Base-by-base conservation (phyloP, 169 alveolate genomes). In the Eimeria acervulina region DNA sequence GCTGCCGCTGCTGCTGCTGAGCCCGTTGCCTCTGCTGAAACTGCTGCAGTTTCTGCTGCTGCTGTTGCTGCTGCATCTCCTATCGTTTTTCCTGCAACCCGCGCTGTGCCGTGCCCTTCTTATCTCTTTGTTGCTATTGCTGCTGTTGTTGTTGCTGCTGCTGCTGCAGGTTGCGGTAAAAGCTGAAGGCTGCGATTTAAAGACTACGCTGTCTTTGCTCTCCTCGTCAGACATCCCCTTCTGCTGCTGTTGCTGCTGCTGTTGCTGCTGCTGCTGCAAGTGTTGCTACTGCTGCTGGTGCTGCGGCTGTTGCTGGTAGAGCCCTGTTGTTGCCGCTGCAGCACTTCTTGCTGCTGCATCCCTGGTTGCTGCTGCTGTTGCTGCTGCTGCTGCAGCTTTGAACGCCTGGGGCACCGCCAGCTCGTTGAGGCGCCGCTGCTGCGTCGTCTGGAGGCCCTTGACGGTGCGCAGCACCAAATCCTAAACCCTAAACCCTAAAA, bases 1-100 rank as follows among this genome's bases (percentile, higher is more conserved):
- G 76, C n/a, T n/a, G 74, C 74, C 15, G 74, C 74, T 72, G 83
- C 47, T 28, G 36, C 78, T 72, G n/a, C n/a, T n/a, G n/a, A n/a
- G n/a, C n/a, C n/a, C n/a, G n/a, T n/a, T n/a, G n/a, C n/a, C n/a
- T n/a, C n/a, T n/a, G n/a, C n/a, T n/a, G n/a, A n/a, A n/a, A n/a
- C n/a, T 72, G 84, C 51, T 72, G 84, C 84, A n/a, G 84, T 23
- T 17, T 26, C 38, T 72, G 84, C 42, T 63, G 76, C n/a, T n/a
- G 74, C 74, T 63, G 74, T 21, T 72, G 83, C 47, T 28, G 36
- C 78, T n/a, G n/a, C n/a, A n/a, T n/a, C n/a, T n/a, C n/a, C n/a
- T n/a, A n/a, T n/a, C n/a, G n/a, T n/a, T n/a, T n/a, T n/a, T n/a
- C n/a, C n/a, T n/a, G 68, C 21, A 23, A 55, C 68, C 21, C 21